Conservation (phyloP, 1,284 basidiomycete species). For the Rhodofomes roseus region DNA sequence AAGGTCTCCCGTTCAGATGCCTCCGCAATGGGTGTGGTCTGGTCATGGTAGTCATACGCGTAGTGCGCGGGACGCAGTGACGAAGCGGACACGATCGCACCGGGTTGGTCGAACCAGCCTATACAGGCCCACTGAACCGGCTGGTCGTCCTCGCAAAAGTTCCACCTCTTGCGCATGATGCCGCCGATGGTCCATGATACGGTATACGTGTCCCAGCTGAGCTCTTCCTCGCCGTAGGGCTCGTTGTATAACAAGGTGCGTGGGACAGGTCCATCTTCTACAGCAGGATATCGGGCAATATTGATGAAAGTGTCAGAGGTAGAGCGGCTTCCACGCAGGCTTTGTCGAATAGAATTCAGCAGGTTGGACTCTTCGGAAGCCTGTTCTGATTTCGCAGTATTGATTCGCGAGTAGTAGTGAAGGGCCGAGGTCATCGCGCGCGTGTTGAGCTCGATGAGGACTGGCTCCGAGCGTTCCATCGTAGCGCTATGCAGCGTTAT, state of each 20-base stretch:
- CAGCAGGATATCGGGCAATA: constrained; percentile 8
- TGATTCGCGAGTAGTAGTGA: constrained; percentile 1
- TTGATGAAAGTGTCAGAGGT: constrained; percentile 12
- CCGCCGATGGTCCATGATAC: constrained; percentile 71
- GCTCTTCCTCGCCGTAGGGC: constrained; percentile 37
- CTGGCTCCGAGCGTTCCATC: not conserved
- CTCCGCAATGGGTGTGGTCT: constrained; percentile 29
- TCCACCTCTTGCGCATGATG: constrained; percentile 72
- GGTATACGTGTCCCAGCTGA: constrained; percentile 69
- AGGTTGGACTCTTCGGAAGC: constrained; percentile 17
- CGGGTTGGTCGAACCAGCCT: constrained; percentile 62
- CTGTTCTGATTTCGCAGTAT: not conserved
- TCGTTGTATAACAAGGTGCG: not conserved
- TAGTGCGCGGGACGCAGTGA: constrained; percentile 35
- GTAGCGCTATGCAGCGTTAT: not conserved
- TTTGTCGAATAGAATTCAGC: constrained; percentile 21
- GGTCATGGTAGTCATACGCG: constrained; percentile 27
- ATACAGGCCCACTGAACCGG: constrained; percentile 75
- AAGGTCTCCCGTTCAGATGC: constrained; percentile 40
- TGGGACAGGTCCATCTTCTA: constrained; percentile 2
- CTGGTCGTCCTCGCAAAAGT: constrained; percentile 67
- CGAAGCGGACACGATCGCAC: constrained; percentile 20
- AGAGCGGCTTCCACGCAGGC: constrained; percentile 20
- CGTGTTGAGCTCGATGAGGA: constrained; percentile 1
- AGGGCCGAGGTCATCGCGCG: constrained; percentile 3